phyloP scores from a whole-genome alignment of 805 yeast species.

The Candida silvatica region DNA sequence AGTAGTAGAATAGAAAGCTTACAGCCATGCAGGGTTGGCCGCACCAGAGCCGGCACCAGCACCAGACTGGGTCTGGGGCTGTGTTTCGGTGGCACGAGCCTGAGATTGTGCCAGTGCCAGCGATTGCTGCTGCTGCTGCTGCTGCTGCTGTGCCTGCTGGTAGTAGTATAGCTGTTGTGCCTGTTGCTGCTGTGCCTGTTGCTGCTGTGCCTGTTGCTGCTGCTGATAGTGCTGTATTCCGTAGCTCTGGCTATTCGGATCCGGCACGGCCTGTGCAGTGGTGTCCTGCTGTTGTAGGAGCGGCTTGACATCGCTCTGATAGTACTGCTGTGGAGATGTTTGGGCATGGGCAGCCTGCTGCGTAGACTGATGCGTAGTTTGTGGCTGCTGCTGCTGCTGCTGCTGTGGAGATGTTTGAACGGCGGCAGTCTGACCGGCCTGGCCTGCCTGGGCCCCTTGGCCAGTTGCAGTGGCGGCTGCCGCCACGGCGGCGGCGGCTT shows the following conservation, averaged over 20 bases:
- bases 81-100: background rate
- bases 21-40: too few species aligned
- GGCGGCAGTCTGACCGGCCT: too few species aligned
- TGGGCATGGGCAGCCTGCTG: constrained; percentile 3
- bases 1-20: too few species aligned
- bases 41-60: too few species aligned
- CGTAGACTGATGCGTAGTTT: background rate
- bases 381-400: too few species aligned
- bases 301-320: too few species aligned
- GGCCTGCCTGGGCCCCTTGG: constrained; percentile 3
- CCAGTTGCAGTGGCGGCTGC: constrained; percentile 4
- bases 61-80: constrained; percentile 1
- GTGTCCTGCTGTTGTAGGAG: too few species aligned
- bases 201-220: constrained; percentile 1
- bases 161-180: constrained; percentile 9
- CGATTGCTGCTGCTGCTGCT: too few species aligned
- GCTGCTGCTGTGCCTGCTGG: too few species aligned
- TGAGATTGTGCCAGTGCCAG: background rate
- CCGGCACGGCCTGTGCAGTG: constrained; percentile 25
- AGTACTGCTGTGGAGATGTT: too few species aligned
- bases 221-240: constrained; percentile 6
- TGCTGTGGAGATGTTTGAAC: too few species aligned
- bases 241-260: constrained; percentile 11
- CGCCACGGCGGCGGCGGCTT: too few species aligned
- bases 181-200: constrained; percentile 5